Evolutionary conservation across 2,329 filamentous ascomycete genomes (phyloP).

Genomic region (Monilinia vaccinii-corymbosi): DNA sequence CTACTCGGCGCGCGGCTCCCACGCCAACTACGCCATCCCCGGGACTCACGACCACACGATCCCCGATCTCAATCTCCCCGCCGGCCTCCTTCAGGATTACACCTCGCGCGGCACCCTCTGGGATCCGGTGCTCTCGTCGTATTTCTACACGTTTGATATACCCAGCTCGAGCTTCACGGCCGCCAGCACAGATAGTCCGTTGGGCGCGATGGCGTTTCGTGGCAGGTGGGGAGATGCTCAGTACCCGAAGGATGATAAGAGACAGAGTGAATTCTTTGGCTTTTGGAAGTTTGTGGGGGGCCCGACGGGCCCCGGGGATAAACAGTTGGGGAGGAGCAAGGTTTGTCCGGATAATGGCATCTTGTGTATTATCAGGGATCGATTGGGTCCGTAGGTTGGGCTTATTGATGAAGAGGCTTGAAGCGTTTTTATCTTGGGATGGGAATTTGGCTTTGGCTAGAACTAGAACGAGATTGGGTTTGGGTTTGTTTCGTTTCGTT

Average conservation of each 20-base stretch:
- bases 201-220: constrained; percentile 45
- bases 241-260: constrained; percentile 40
- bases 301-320: constrained; percentile 52
- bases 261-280: constrained; percentile 33
- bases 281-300: constrained; percentile 45
- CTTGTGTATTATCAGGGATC: constrained; percentile 24
- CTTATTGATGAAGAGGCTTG: neutral
- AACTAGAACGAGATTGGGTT: neutral
- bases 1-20: constrained; percentile 51
- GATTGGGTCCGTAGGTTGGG: constrained; percentile 16
- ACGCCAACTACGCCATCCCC: constrained; percentile 53
- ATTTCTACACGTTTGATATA: constrained; percentile 44
- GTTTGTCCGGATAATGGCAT: constrained; percentile 43
- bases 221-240: constrained; percentile 56
- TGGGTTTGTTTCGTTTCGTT: neutral
- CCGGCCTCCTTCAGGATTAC: constrained; percentile 44
- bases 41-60: constrained; percentile 56
- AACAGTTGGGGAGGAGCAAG: constrained; percentile 44
- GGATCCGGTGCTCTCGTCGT: constrained; percentile 49
- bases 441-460: neutral
- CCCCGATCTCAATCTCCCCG: constrained; percentile 48
- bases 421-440: neutral
- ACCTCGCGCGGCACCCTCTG: constrained; percentile 46
- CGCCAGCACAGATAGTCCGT: constrained; percentile 33
- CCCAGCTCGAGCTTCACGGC: constrained; percentile 20